Percentiles rank a stretch among this genome's conserved stretches.
Conservation (phyloP, 139 green algal species). For the Dunaliella primolecta region DNA sequence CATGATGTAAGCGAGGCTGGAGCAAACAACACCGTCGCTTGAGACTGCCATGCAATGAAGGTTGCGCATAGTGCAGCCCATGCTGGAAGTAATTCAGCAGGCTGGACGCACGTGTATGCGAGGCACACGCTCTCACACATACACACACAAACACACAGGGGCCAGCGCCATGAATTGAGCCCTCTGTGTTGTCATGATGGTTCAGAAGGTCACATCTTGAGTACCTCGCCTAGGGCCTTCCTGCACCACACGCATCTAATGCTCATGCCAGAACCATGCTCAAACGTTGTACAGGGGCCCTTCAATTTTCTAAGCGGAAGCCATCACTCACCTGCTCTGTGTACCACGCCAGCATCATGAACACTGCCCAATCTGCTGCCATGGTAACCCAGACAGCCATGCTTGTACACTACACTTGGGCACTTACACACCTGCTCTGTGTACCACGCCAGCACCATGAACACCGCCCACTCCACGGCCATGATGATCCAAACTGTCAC, state of each 20-base stretch:
- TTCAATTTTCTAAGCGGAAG: constrained; percentile 30
- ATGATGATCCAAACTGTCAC: constrained; percentile 59
- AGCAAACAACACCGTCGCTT: too few relatives aligned
- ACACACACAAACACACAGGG: too few relatives aligned
- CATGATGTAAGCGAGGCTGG: too few relatives aligned
- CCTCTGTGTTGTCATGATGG: constrained; percentile 78
- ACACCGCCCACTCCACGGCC: constrained; percentile 75
- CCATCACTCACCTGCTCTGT: constrained; percentile 38
- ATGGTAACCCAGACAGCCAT: constrained; percentile 58
- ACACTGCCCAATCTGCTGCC: constrained; percentile 74
- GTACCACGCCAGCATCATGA: constrained; percentile 55
- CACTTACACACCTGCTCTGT: constrained; percentile 39
- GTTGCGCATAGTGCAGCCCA: too few relatives aligned
- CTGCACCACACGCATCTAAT: too few relatives aligned
- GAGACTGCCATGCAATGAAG: too few relatives aligned
- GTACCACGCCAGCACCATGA: constrained; percentile 56
- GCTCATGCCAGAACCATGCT: constrained; percentile 41
- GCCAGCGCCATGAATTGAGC: constrained; percentile 62
- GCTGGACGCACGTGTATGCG: too few relatives aligned
- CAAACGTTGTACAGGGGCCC: constrained; percentile 68
- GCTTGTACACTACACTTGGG: constrained; percentile 71
- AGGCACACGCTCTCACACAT: too few relatives aligned
- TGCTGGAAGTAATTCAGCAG: too few relatives aligned
- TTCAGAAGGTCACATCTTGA: too few relatives aligned
- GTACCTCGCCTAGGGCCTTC: too few relatives aligned